Evolutionary conservation across 176 grass and related monocot species (phyloP), one percentile per base, ranked within the genome.

Genomic region (Eragrostis nindensis): DNA sequence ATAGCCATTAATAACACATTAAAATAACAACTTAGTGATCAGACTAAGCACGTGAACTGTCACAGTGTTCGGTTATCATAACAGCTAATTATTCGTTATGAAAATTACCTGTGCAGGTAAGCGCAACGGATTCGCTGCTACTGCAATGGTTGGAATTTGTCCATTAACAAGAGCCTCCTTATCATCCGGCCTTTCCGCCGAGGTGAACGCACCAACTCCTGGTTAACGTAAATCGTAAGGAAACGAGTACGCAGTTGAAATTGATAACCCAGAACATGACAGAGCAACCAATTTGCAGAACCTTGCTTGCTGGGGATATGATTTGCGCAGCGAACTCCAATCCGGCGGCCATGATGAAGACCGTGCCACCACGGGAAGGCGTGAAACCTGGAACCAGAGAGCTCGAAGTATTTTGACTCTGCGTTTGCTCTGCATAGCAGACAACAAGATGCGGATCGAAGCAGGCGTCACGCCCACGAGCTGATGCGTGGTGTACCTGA

Each of bases 261-360:
- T 17, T 15, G 50, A 38, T 30, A 75, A 40, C 26, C 41, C 32
- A 54, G 36, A 70, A 25, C 11, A 69, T 66, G 55, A 13, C 25
- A 49, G 42, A 43, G 60, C 39, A 59, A 25, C 66, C 55, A 80
- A 57, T 71, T 71, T 38, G 8, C 56, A 56, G 40, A 73, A 85
- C 87, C 87, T 82, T 14, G 83, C 47, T 77, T 82, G 57, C 65
- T 5, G n/a, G 64, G 65, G 40, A 81, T 64, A 77, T 50, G 42
- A 41, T 10, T 29, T 4, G 56, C 12, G 26, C 71, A 41, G 64
- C 64, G 46, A 25, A 60, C 66, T 48, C 57, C 47, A 21, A 46
- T 40, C 6, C 72, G 41, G 66, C 59, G 45, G 60, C 57, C 40
- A 26, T 69, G 48, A 11, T 15, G 53, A 22, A 10, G 57, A 52